Evolutionary conservation across 371 early-diverging fungal species (phyloP), one percentile per base, ranked within the genome.

Genomic region (Actinomortierella wolfii): DNA sequence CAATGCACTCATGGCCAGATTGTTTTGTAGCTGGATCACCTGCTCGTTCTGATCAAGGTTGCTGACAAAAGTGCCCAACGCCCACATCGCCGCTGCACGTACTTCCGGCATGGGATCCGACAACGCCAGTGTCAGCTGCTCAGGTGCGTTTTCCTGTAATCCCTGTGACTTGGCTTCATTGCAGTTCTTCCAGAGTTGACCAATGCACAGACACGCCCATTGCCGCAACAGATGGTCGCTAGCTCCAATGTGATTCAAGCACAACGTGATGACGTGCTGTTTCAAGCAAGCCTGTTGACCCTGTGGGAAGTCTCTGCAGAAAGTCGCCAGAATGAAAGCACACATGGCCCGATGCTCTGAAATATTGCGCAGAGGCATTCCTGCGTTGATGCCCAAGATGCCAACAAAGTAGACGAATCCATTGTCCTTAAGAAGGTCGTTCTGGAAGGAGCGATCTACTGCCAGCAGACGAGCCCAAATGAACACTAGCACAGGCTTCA

Each of bases 401-500:
- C 89, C 91, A 60, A 96, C 86, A 80, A 98, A 98, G 76, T 98
- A 97, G 20, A 89, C 85, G 70, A 88, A 95, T 14, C 95, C 97
- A 60, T 91, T 91, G 76, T 94, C 94, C 76, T 96, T 96, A 51
- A 96, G 78, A 41, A 98, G 79, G 69, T 97, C 97, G 28, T 86
- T 88, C 67, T 93, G 95, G 76, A 95, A 93, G 11, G 89, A 86
- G 24, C 83, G 81, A 68, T 98, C 98, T 0, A 95, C 95, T 0
- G 97, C 97, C 39, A 97, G 79, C 51, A 98, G 89, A 59, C 95
- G 89, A 15, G 97, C 94, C 97, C 98, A 98, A 54, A 98, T 96
- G 63, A 97, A 94, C 1, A 95, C 94, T 29, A 98, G 83, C 14
- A 96, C 91, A 23, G 95, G 95, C 64, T 93, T 92, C 29, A 97